Evolutionary conservation across 1,284 basidiomycete species (phyloP).

Genomic region (Ustanciosporium gigantosporum): DNA sequence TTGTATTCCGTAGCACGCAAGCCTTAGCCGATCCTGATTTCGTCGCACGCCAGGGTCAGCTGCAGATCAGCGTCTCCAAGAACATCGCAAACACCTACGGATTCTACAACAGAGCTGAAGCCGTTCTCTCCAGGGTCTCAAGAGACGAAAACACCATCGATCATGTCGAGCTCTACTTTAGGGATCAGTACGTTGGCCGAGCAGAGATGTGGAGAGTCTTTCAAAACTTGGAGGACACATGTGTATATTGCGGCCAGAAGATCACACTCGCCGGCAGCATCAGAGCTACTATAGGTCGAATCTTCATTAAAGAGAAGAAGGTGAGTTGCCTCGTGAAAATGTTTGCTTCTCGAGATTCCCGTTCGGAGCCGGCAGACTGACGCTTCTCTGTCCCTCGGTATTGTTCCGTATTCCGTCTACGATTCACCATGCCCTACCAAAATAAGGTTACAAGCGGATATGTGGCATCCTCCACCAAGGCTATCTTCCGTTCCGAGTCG

Average conservation of each 20-base stretch:
- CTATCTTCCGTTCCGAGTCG: slow-evolving; percentile 82
- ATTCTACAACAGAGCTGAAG: slow-evolving; percentile 52
- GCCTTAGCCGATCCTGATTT: slow-evolving; percentile 48
- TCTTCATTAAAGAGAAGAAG: slow-evolving; percentile 55
- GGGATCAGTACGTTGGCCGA: slow-evolving; percentile 58
- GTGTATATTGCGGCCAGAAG: slow-evolving; percentile 59
- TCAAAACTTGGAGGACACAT: slow-evolving; percentile 52
- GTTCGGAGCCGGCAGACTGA: too few species aligned
- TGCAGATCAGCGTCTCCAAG: slow-evolving; percentile 53
- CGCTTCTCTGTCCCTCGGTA: too few species aligned
- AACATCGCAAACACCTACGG: slow-evolving; percentile 47
- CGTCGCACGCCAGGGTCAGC: slow-evolving; percentile 36
- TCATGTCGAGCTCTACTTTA: slow-evolving; percentile 60
- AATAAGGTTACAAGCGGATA: slow-evolving; percentile 75
- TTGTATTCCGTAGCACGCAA: slow-evolving; percentile 50
- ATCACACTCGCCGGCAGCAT: slow-evolving; percentile 54
- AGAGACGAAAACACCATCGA: slow-evolving; percentile 46
- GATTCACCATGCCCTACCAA: too few species aligned
- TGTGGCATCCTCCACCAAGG: slow-evolving; percentile 80
- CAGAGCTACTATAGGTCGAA: slow-evolving; percentile 54
- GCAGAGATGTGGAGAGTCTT: slow-evolving; percentile 61
- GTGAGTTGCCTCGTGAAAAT: too few species aligned
- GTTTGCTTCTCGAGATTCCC: too few species aligned
- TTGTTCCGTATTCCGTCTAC: too few species aligned
- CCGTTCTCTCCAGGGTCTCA: slow-evolving; percentile 43